Evolutionary conservation across 768 basidiomycete genomes (phyloP).

Genomic region (Termitomyces eurrhizus): DNA sequence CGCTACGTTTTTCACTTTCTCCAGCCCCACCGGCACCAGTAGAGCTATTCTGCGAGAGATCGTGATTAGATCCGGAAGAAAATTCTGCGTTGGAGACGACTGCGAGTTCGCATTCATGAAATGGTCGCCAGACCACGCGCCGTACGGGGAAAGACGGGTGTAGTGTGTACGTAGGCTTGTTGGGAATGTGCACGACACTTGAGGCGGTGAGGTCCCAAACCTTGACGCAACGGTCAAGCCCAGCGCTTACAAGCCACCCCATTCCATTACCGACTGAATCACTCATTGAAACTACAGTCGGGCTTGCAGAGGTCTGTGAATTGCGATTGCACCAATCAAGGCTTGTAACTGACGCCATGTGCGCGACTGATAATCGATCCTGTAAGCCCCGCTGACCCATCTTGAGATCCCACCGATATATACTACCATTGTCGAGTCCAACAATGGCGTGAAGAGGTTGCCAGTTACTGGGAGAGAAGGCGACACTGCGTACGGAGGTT

Average conservation of each 20-base stretch:
- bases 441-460: conserved; percentile 67
- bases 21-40: not conserved
- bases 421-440: conserved; percentile 66
- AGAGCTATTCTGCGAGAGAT: conserved; percentile 17
- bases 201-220: conserved; percentile 71
- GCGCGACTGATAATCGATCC: conserved; percentile 71
- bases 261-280: conserved; percentile 32
- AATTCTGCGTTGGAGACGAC: conserved; percentile 64
- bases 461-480: conserved; percentile 63
- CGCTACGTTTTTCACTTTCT: conserved; percentile 7
- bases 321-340: conserved; percentile 63
- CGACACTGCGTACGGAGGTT: conserved; percentile 61
- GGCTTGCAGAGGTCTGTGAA: conserved; percentile 6
- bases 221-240: conserved; percentile 77
- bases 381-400: conserved; percentile 73
- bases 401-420: conserved; percentile 76
- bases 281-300: not conserved
- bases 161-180: conserved; percentile 64
- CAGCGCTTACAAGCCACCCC: conserved; percentile 80
- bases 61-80: conserved; percentile 24
- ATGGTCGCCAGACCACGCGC: conserved; percentile 73
- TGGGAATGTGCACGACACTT: conserved; percentile 46
- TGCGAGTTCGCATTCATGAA: conserved; percentile 71
- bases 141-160: conserved; percentile 75
- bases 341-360: conserved; percentile 65